A percentile compares a stretch with the other conserved stretches of the same genome.
Evolutionary conservation across 352 stramenopile genomes (phyloP).

Genomic region (Phytopythium sindhum): DNA sequence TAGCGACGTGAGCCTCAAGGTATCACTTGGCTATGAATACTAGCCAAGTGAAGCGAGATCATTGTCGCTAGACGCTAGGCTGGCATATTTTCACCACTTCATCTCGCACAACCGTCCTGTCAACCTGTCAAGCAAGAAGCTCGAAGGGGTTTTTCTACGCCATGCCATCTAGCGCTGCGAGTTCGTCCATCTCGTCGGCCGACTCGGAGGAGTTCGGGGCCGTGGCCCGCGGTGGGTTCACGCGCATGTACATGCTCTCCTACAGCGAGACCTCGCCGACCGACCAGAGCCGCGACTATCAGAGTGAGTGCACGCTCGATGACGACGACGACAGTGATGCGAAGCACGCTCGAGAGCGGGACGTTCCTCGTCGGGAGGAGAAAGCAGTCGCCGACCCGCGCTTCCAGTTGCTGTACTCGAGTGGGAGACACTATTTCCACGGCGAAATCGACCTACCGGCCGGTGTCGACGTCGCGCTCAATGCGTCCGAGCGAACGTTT

Average conservation of each 20-base stretch:
- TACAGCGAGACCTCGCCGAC: constrained; percentile 21
- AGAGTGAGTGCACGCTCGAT: constrained; percentile 7
- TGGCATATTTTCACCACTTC: neutral
- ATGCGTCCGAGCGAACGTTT: constrained; percentile 13
- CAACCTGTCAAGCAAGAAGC: neutral
- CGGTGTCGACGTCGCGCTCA: constrained; percentile 15
- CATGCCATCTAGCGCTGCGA: constrained; percentile 11
- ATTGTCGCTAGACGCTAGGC: neutral
- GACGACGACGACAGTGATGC: constrained; percentile 11
- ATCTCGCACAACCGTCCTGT: neutral
- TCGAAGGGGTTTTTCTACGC: neutral
- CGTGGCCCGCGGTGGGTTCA: constrained; percentile 51
- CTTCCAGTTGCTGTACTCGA: constrained; percentile 46
- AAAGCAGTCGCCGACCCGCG: constrained; percentile 15
- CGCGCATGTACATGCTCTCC: constrained; percentile 62
- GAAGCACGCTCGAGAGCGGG: constrained; percentile 1
- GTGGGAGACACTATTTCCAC: constrained; percentile 58
- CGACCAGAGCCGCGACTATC: constrained; percentile 25
- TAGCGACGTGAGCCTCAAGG: neutral
- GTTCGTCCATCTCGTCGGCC: constrained; percentile 44
- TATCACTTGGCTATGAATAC: neutral
- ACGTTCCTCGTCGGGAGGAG: neutral
- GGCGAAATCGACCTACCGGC: constrained; percentile 39
- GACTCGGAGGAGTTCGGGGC: constrained; percentile 53
- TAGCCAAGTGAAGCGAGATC: neutral